Evolutionary conservation across 305 asterid genomes (phyloP), one percentile per base, ranked within the genome.

Genomic region (Fraxinus dipetala): DNA sequence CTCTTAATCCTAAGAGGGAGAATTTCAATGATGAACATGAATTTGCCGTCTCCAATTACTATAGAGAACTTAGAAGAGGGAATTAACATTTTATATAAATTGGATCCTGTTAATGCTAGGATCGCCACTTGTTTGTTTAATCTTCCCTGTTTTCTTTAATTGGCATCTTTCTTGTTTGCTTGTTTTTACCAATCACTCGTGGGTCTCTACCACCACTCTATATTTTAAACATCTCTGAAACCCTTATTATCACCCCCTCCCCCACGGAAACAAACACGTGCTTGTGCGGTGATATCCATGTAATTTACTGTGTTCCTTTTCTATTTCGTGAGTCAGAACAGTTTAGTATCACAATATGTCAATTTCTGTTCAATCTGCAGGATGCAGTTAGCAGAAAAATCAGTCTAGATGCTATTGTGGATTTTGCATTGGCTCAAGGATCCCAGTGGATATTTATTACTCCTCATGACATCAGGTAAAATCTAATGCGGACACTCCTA

Each of bases 401-500:
- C 83, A 95, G 98, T 87, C 90, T 95, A 81, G 98, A 92, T 38
- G 90, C 97, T 43, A 45, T 93, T 67, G 95, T 95, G 80, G 98
- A 95, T 85, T 93, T 95, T 84, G 98, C 98, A 8, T 85, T 92
- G 94, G 91, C 86, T 65, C 95, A 95, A 70, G 98, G 97, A 77
- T 91, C 95, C 76, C 98, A 96, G 79, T 96, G 98, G 99, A 94
- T 96, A 82, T 96, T 94, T 85, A 93, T 96, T 75, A 96, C 98
- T 35, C 98, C 98, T 70, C 98, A 96, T 80, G 99, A 94, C 87
- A 43, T 96, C 85, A 89, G 99, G 99, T 95, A 85, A 85, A 72
- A 16, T 75, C 36, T 43, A 70, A 45, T 61, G 30, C 8, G 43
- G 35, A 10, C 40, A 16, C n/a, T 67, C 36, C 67, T 30, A 73